phyloP scores from a whole-genome alignment of 2,329 filamentous ascomycete genomes.

The Fusarium sp. region DNA sequence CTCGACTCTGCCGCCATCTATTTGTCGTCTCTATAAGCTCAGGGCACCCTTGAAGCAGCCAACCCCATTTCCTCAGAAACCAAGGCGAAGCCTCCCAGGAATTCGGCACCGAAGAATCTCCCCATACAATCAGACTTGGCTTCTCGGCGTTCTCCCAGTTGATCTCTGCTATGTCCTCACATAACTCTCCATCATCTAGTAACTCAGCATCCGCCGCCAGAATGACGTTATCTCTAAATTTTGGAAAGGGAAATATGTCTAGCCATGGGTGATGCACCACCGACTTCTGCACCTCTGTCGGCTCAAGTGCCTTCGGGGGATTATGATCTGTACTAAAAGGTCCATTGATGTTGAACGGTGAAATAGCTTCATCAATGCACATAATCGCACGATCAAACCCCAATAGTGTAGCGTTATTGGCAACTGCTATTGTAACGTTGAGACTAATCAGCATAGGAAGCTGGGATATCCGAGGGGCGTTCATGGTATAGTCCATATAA shows the following conservation, averaged over 20 bases:
- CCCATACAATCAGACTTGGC: constrained; percentile 22
- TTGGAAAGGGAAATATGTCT: constrained; percentile 10
- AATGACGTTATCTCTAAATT: constrained; percentile 9
- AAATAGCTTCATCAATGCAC: constrained; percentile 6
- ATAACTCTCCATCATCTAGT: constrained; percentile 7
- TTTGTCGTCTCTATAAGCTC: constrained; percentile 20
- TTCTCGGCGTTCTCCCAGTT: constrained; percentile 4
- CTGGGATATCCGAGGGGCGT: neutral
- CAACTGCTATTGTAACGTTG: constrained; percentile 15
- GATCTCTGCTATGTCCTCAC: neutral
- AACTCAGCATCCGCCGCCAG: neutral
- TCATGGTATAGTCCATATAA: constrained; percentile 16
- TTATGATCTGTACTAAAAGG: neutral
- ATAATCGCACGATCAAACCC: neutral
- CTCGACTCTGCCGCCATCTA: constrained; percentile 17
- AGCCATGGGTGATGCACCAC: constrained; percentile 20
- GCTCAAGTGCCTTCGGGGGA: neutral
- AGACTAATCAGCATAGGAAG: constrained; percentile 10
- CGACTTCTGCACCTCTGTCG: neutral
- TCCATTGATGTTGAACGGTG: neutral
- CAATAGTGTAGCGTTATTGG: neutral
- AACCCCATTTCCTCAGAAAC: constrained; percentile 22
- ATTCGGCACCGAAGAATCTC: neutral
- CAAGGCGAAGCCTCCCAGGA: constrained; percentile 18
- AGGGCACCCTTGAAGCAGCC: constrained; percentile 7